Conservation (phyloP, 2,329 filamentous ascomycete genomes). For the Chaetomiaceae sp. region DNA sequence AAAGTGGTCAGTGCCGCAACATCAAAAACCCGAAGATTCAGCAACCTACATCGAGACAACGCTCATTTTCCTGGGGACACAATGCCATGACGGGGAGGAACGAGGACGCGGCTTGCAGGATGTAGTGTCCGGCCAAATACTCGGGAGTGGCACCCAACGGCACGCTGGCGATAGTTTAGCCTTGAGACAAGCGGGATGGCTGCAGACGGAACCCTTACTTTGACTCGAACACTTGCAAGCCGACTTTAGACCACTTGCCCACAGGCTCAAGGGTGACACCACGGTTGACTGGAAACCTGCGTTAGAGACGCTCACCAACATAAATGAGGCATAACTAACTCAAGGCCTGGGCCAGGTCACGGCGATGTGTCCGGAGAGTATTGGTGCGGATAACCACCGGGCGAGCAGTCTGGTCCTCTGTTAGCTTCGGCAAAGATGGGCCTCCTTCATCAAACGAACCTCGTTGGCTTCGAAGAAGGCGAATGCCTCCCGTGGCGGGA, state of each 20-base stretch:
- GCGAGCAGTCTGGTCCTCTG: slow-evolving; percentile 48
- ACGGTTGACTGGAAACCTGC: slow-evolving; percentile 62
- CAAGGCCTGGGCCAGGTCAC: slow-evolving; percentile 83
- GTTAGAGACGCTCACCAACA: not conserved
- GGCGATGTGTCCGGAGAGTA: slow-evolving; percentile 71
- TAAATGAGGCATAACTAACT: slow-evolving; percentile 36
- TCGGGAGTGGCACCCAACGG: slow-evolving; percentile 93
- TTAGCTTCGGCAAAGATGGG: not conserved
- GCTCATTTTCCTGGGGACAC: slow-evolving; percentile 87
- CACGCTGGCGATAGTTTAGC: slow-evolving; percentile 30
- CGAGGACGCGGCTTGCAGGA: slow-evolving; percentile 91
- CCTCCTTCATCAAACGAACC: slow-evolving; percentile 33
- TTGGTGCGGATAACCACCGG: slow-evolving; percentile 97
- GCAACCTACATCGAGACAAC: slow-evolving; percentile 63
- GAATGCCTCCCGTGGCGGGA: slow-evolving; percentile 88
- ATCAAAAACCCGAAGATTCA: no score
- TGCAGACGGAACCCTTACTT: slow-evolving; percentile 44
- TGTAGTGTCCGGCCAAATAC: slow-evolving; percentile 96
- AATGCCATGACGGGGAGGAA: slow-evolving; percentile 98
- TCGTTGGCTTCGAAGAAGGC: slow-evolving; percentile 99
- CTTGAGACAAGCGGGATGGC: not conserved
- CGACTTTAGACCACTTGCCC: slow-evolving; percentile 98
- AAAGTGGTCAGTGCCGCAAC: not conserved
- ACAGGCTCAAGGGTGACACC: slow-evolving; percentile 95
- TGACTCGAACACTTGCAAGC: slow-evolving; percentile 92